Conservation (phyloP, 176 grass and related monocot genomes). For the Oryza nivara region DNA sequence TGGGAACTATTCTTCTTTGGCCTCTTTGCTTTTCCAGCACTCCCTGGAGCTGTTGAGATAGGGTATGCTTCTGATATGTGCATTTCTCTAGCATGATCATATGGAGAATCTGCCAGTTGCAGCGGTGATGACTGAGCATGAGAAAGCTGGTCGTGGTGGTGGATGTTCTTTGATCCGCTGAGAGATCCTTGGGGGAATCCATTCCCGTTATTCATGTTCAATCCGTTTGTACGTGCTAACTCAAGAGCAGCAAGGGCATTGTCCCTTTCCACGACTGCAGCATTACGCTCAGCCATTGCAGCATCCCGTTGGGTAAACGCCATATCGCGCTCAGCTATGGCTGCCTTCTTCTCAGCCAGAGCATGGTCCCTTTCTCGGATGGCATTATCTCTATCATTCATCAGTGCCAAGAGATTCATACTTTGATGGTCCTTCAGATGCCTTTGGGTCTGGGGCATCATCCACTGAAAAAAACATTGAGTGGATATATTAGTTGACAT, state of each 20-base stretch:
- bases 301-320: conserved; percentile 78
- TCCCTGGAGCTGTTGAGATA: conserved; percentile 50
- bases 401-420: conserved; percentile 60
- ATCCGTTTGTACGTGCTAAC: conserved; percentile 55
- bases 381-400: conserved; percentile 81
- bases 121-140: conserved; percentile 62
- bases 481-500: background rate
- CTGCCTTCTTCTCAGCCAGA: conserved; percentile 86
- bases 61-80: conserved; percentile 85
- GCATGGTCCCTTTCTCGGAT: conserved; percentile 80
- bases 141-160: conserved; percentile 60
- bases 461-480: conserved; percentile 70
- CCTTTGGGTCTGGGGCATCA: conserved; percentile 83
- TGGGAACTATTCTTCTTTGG: conserved; percentile 64
- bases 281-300: conserved; percentile 74
- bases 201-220: conserved; percentile 49
- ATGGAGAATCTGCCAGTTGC: conserved; percentile 81
- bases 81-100: conserved; percentile 78
- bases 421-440: conserved; percentile 78
- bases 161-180: conserved; percentile 47
- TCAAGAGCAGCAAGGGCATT: conserved; percentile 79
- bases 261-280: conserved; percentile 77
- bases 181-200: conserved; percentile 52
- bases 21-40: conserved; percentile 61
- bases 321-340: conserved; percentile 77